Conservation (phyloP, 1,139 yeast species). For the Sugiyamaella novakii region DNA sequence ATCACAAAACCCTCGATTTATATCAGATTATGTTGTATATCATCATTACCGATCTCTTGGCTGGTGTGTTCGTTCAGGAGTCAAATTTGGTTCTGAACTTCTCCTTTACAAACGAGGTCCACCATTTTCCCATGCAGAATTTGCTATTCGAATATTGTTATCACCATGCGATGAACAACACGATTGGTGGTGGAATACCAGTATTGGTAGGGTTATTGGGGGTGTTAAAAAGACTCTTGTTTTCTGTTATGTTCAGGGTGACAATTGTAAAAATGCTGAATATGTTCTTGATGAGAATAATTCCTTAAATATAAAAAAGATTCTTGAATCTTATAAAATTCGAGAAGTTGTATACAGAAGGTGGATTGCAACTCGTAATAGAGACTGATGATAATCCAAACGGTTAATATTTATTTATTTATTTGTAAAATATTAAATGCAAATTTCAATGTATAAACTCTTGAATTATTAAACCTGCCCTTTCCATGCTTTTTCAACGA, state of each 20-base stretch:
- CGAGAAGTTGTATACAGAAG: slow-evolving; percentile 70
- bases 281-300: slow-evolving; percentile 18
- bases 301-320: slow-evolving; percentile 36
- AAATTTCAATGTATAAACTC: not conserved
- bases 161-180: slow-evolving; percentile 40
- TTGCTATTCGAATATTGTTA: slow-evolving; percentile 58
- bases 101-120: slow-evolving; percentile 88
- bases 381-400: slow-evolving; percentile 59
- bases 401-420: slow-evolving; percentile 11
- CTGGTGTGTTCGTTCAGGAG: slow-evolving; percentile 93
- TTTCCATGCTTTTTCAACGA: slow-evolving; percentile 47
- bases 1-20: slow-evolving; percentile 25
- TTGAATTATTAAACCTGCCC: slow-evolving; percentile 47
- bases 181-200: slow-evolving; percentile 64
- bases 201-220: slow-evolving; percentile 77
- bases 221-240: slow-evolving; percentile 83
- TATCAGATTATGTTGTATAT: slow-evolving; percentile 66
- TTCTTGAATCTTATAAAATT: slow-evolving; percentile 51
- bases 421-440: slow-evolving; percentile 4
- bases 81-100: slow-evolving; percentile 86
- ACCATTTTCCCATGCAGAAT: slow-evolving; percentile 93
- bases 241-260: slow-evolving; percentile 63
- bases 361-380: slow-evolving; percentile 82
- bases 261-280: slow-evolving; percentile 44
- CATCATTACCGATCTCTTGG: slow-evolving; percentile 88